These are phyloP conservation scores for Nakazawaea ernobii DNA, from an alignment of 805 yeast species.

Conservation along the genomic window DNA sequence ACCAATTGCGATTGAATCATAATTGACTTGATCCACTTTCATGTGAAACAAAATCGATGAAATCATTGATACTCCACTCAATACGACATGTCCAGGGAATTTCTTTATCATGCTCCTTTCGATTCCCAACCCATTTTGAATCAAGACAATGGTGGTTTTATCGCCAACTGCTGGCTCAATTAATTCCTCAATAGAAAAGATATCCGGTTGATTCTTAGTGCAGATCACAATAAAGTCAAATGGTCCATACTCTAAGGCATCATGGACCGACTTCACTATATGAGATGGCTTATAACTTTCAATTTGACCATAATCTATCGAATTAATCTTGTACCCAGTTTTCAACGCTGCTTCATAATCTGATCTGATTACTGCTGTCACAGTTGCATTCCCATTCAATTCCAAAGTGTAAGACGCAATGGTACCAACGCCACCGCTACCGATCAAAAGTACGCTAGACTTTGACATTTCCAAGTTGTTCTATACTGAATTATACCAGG, in stretches of 20 bases:
- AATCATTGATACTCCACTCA: slow-evolving; percentile 36
- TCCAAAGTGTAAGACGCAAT: slow-evolving; percentile 63
- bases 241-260: slow-evolving; percentile 35
- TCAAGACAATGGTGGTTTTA: slow-evolving; percentile 27
- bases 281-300: slow-evolving; percentile 47
- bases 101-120: slow-evolving; percentile 26
- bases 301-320: slow-evolving; percentile 56
- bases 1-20: slow-evolving; percentile 28
- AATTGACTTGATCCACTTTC: slow-evolving; percentile 27
- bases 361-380: slow-evolving; percentile 61
- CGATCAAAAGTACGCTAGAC: slow-evolving; percentile 53
- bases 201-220: slow-evolving; percentile 64
- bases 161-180: slow-evolving; percentile 20
- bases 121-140: slow-evolving; percentile 36
- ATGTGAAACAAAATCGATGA: slow-evolving; percentile 26
- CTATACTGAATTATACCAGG: too few species aligned
- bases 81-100: slow-evolving; percentile 28
- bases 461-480: slow-evolving; percentile 6
- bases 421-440: slow-evolving; percentile 86
- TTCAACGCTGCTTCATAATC: slow-evolving; percentile 48
- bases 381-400: slow-evolving; percentile 39
- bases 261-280: slow-evolving; percentile 35
- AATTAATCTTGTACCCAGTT: slow-evolving; percentile 54
- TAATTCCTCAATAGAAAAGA: slow-evolving; percentile 38
- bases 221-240: slow-evolving; percentile 56